Evolutionary conservation across 2,329 filamentous ascomycete genomes (phyloP), one percentile per base, ranked within the genome.

Genomic region (Alternaria tenuissima): DNA sequence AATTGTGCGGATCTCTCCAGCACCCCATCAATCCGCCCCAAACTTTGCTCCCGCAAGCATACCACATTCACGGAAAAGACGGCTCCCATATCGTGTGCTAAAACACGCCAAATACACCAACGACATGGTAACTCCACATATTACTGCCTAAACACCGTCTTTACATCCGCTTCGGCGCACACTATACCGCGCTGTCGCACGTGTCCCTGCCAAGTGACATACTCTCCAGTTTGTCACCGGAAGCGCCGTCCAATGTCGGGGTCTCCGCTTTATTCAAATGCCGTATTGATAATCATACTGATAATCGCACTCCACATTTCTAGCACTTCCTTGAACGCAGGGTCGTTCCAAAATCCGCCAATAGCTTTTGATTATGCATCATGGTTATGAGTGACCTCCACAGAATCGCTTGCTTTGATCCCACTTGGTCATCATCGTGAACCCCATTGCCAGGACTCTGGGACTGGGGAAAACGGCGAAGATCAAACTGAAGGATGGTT

Each of bases 401-500:
- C 52, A 46, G 24, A 43, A 22, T 51, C 30, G 52, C 39, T 32
- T 55, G 38, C 36, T 54, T n/a, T 44, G 32, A 59, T 59, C 38
- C 57, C 57, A 55, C 52, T 55, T 32, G 57, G 38, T 41, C 48
- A 5, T 20, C 36, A 28, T 51, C 32, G 52, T 44, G 43, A 49
- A 32, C 36, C 52, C 57, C 26, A 24, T 26, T 46, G 42, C 57
- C 57, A 55, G 57, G 38, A 51, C 38, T 22, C 44, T 59, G 57
- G 57, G 32, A 59, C 57, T 56, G 52, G 57, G 57, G 52, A 44
- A 56, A 59, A 55, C 57, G 52, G 30, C 52, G 28, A 30, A 26
- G 30, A 44, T 39, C 38, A 54, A 24, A 26, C 24, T 44, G 44
- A 28, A 55, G 34, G 7, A 36, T 39, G 28, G 30, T 59, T 41